Percentiles rank a stretch among this genome's conserved stretches.
Conservation (phyloP, 2,329 filamentous ascomycete species). For the Monosporascus sp. region DNA sequence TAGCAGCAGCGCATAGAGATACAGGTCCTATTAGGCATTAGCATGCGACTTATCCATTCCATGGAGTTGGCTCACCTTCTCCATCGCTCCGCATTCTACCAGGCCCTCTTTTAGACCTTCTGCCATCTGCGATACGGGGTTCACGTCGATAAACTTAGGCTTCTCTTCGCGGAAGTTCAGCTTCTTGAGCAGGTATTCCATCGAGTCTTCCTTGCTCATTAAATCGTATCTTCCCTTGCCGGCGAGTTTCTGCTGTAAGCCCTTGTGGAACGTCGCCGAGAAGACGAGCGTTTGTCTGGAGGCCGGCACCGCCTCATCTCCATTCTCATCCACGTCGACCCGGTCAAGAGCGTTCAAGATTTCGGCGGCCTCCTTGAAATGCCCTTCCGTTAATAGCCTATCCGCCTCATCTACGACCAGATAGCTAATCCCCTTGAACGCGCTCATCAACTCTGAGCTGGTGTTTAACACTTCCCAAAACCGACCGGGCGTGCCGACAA, state of each 20-base stretch:
- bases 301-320: conserved; percentile 37
- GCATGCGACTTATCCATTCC: not conserved
- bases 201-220: conserved; percentile 69
- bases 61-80: conserved; percentile 59
- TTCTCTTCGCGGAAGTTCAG: conserved; percentile 79
- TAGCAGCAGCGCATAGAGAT: conserved; percentile 81
- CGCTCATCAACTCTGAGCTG: conserved; percentile 61
- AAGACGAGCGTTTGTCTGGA: conserved; percentile 87
- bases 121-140: conserved; percentile 86
- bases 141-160: conserved; percentile 88
- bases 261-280: conserved; percentile 91
- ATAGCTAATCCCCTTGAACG: conserved; percentile 70
- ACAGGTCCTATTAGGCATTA: conserved; percentile 62
- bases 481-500: conserved; percentile 88
- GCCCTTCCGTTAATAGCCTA: conserved; percentile 81
- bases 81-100: conserved; percentile 85
- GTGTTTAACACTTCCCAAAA: conserved; percentile 90
- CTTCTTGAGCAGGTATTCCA: conserved; percentile 88
- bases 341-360: conserved; percentile 78
- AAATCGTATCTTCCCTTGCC: conserved; percentile 67
- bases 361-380: conserved; percentile 90
- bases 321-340: conserved; percentile 48
- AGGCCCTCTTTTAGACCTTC: conserved; percentile 79
- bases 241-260: conserved; percentile 82
- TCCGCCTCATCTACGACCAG: conserved; percentile 94